A percentile compares a stretch with the other conserved stretches of the same genome.
Conservation (phyloP, 495 filamentous ascomycete genomes). For the Usnea hakonensis region DNA sequence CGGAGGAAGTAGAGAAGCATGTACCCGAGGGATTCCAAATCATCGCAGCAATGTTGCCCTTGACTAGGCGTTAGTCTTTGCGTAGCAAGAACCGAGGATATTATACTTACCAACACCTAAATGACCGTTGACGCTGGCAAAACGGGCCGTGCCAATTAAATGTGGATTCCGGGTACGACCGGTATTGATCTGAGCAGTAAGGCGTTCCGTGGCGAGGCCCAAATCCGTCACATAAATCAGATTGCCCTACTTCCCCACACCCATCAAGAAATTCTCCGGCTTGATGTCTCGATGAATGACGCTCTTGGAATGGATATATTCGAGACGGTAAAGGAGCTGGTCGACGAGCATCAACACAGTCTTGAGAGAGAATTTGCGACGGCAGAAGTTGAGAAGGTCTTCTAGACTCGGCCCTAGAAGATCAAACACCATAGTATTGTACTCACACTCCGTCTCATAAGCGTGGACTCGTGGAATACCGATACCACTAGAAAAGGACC, state of each 20-base stretch:
- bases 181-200: no score
- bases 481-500: neutral
- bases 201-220: no score
- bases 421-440: neutral
- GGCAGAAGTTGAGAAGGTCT: constrained; percentile 64
- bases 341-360: constrained; percentile 35
- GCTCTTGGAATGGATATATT: constrained; percentile 31
- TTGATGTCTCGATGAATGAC: neutral
- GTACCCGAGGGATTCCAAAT: constrained; percentile 29
- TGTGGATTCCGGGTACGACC: no score
- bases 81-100: constrained; percentile 2
- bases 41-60: constrained; percentile 34
- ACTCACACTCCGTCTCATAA: neutral
- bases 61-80: constrained; percentile 20
- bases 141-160: constrained; percentile 10
- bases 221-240: no score
- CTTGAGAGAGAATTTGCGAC: constrained; percentile 61
- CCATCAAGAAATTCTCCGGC: no score
- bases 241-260: no score
- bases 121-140: constrained; percentile 32
- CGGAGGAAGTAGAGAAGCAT: neutral
- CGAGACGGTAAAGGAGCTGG: constrained; percentile 29
- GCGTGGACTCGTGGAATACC: neutral
- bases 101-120: constrained; percentile 27
- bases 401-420: constrained; percentile 36